Conservation (phyloP, 805 yeast genomes). For the Ogataea trehalophila region DNA sequence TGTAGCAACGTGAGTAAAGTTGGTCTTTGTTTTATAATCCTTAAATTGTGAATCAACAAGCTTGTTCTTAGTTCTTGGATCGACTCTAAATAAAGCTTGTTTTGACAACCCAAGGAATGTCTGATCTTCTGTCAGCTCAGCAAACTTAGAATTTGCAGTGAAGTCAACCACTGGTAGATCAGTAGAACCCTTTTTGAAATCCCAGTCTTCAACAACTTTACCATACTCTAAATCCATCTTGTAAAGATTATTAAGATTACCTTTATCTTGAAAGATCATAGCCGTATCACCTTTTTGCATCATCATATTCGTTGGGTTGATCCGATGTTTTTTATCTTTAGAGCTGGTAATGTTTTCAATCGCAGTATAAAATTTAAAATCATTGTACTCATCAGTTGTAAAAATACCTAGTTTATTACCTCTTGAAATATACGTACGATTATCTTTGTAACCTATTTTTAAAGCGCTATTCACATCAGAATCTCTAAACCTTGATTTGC, state of each 20-base stretch:
- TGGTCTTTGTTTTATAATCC: constrained; percentile 48
- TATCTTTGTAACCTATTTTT: constrained; percentile 64
- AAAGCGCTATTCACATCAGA: constrained; percentile 49
- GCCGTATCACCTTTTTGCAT: constrained; percentile 69
- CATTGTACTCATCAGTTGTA: constrained; percentile 48
- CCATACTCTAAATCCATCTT: constrained; percentile 80
- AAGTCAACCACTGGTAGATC: constrained; percentile 47
- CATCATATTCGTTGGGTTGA: constrained; percentile 63
- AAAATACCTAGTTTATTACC: constrained; percentile 81
- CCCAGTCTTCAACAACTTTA: constrained; percentile 83
- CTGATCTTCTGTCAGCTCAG: constrained; percentile 69
- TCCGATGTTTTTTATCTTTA: constrained; percentile 37
- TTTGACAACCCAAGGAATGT: constrained; percentile 67
- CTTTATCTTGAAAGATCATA: constrained; percentile 58
- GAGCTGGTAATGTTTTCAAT: constrained; percentile 54
- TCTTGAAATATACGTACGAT: constrained; percentile 74
- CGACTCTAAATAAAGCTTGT: constrained; percentile 67
- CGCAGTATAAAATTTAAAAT: constrained; percentile 60
- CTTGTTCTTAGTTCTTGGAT: constrained; percentile 69
- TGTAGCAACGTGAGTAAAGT: constrained; percentile 60
- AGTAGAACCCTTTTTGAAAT: constrained; percentile 33
- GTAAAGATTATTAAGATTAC: constrained; percentile 43
- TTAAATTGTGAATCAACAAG: constrained; percentile 54
- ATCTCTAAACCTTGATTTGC: constrained; percentile 24
- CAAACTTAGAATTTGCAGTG: constrained; percentile 69